Evolutionary conservation across 1,139 yeast species (phyloP).

Genomic region (Pichia inconspicua): DNA sequence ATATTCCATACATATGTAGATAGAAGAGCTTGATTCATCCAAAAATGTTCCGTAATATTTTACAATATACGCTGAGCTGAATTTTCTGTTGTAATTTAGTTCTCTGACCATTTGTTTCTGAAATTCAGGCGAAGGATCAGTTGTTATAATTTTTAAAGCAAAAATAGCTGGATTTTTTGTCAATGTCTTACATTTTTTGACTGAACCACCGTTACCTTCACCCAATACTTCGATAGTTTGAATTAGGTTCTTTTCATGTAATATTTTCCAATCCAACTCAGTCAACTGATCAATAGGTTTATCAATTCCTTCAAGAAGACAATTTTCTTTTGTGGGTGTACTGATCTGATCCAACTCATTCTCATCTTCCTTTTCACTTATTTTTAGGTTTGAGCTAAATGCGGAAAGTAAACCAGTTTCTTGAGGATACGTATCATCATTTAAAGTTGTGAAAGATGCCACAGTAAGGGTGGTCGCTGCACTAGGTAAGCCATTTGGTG

Average conservation of each 20-base stretch:
- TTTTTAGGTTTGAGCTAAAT: conserved; percentile 5
- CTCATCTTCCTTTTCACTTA: not conserved
- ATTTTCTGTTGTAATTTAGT: conserved; percentile 75
- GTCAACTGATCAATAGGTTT: conserved; percentile 33
- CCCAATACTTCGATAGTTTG: conserved; percentile 65
- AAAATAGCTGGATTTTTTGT: conserved; percentile 49
- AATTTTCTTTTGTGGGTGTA: conserved; percentile 3
- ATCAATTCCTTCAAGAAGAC: not conserved
- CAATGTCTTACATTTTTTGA: conserved; percentile 60
- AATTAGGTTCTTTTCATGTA: conserved; percentile 53
- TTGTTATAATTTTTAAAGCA: conserved; percentile 79
- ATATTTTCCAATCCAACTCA: conserved; percentile 69
- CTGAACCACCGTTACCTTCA: conserved; percentile 94
- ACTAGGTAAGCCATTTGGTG: conserved; percentile 11
- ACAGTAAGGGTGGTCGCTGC: conserved; percentile 14
- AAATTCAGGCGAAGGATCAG: conserved; percentile 75
- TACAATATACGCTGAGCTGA: conserved; percentile 79
- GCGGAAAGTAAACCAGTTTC: conserved; percentile 5
- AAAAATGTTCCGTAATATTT: conserved; percentile 88
- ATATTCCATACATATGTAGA: conserved; percentile 90
- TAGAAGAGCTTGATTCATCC: conserved; percentile 66
- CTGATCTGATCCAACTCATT: not conserved
- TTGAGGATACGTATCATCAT: conserved; percentile 5
- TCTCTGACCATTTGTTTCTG: conserved; percentile 83
- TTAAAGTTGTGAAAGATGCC: conserved; percentile 10